phyloP scores from a whole-genome alignment of 805 yeast genomes.

The Saturnispora galanensis region DNA sequence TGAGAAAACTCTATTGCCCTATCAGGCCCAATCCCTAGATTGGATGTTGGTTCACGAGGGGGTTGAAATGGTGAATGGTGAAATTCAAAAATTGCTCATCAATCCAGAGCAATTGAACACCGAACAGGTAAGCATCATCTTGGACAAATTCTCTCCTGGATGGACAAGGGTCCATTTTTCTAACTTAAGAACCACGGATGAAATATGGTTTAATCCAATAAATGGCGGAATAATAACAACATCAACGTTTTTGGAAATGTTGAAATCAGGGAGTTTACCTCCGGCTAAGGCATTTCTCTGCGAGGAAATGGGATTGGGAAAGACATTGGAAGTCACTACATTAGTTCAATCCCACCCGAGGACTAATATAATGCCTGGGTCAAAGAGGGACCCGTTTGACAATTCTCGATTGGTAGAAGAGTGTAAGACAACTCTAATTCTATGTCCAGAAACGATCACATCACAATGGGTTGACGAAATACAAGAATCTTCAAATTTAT shows the following conservation, averaged over 20 bases:
- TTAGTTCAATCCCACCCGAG: slow-evolving; percentile 55
- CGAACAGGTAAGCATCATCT: slow-evolving; percentile 19
- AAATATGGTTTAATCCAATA: slow-evolving; percentile 39
- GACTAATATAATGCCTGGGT: slow-evolving; percentile 18
- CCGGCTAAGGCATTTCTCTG: slow-evolving; percentile 60
- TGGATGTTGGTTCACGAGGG: slow-evolving; percentile 52
- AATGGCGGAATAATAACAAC: slow-evolving; percentile 38
- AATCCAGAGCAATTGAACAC: slow-evolving; percentile 14
- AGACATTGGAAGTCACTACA: slow-evolving; percentile 77
- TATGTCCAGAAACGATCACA: slow-evolving; percentile 78
- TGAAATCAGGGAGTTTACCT: slow-evolving; percentile 8
- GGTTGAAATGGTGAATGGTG: slow-evolving; percentile 18
- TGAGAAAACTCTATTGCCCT: slow-evolving; percentile 24
- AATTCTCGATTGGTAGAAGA: slow-evolving; percentile 36
- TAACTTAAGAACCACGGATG: not conserved
- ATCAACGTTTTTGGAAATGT: slow-evolving; percentile 22
- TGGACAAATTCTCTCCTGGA: slow-evolving; percentile 43
- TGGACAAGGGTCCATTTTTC: slow-evolving; percentile 31
- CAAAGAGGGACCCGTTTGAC: slow-evolving; percentile 30
- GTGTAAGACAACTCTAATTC: slow-evolving; percentile 65
- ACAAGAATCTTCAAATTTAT: slow-evolving; percentile 40
- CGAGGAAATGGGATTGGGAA: slow-evolving; percentile 97
- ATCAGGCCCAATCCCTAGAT: slow-evolving; percentile 44
- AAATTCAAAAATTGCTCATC: slow-evolving; percentile 7
- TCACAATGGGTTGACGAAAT: slow-evolving; percentile 84